Percentiles rank a stretch among this genome's conserved stretches.
Conservation (phyloP, 495 filamentous ascomycete genomes). For the Umbilicaria muhlenbergii region DNA sequence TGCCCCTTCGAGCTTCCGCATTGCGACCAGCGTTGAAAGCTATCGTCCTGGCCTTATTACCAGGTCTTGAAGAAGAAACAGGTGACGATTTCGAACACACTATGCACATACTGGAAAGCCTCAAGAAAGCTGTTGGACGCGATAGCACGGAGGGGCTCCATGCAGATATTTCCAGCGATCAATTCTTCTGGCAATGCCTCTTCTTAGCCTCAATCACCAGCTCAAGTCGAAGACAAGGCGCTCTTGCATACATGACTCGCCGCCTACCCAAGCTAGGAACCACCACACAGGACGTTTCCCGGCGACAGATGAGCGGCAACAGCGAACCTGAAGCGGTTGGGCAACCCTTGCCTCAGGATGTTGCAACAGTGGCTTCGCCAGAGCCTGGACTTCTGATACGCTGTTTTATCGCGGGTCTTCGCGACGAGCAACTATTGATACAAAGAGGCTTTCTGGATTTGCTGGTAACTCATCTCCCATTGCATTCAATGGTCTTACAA, state of each 20-base stretch:
- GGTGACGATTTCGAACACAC: slow-evolving; percentile 94
- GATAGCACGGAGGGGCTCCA: slow-evolving; percentile 25
- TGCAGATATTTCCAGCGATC: slow-evolving; percentile 46
- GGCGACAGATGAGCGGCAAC: neutral
- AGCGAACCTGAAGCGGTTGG: too few relatives aligned
- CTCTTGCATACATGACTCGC: slow-evolving; percentile 68
- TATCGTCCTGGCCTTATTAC: slow-evolving; percentile 69
- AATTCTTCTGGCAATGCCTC: slow-evolving; percentile 97
- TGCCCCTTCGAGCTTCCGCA: slow-evolving; percentile 48
- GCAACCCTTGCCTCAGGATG: slow-evolving; percentile 23
- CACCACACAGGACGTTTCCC: slow-evolving; percentile 11
- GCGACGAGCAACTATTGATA: slow-evolving; percentile 77
- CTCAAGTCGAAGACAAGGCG: slow-evolving; percentile 64
- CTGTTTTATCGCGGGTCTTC: slow-evolving; percentile 79
- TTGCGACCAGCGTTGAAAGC: slow-evolving; percentile 81
- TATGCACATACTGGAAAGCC: slow-evolving; percentile 56
- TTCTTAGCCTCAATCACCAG: slow-evolving; percentile 88
- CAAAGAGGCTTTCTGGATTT: slow-evolving; percentile 90
- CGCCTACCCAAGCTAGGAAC: slow-evolving; percentile 59
- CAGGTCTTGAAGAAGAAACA: slow-evolving; percentile 87
- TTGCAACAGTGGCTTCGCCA: slow-evolving; percentile 70
- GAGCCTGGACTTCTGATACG: slow-evolving; percentile 84
- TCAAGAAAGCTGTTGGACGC: slow-evolving; percentile 50
- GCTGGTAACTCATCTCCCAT: slow-evolving; percentile 75
- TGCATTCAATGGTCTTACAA: slow-evolving; percentile 76